Evolutionary conservation across 1,139 yeast species (phyloP), one percentile per base, ranked within the genome.

Genomic region (Suhomyces kunorum): DNA sequence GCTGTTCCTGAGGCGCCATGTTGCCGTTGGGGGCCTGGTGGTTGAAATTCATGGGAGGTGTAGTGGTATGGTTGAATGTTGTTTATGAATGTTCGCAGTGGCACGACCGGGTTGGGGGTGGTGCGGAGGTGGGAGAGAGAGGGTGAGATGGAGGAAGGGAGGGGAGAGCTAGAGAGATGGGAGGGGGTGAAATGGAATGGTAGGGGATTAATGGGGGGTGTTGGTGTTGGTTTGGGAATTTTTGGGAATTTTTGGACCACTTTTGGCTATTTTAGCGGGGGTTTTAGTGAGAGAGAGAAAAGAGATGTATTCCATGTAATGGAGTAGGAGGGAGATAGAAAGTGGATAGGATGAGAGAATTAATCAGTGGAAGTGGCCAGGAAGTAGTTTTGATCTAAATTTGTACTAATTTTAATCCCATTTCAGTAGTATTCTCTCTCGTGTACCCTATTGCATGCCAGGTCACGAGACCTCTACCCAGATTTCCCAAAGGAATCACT

Each of bases 41-140:
- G 32, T 46, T 46, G 40, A 42, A 44, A 29, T 44, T 46, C 46
- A 44, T 38, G 15, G 19, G 34, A 22, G 5, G 8, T 14, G 28
- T 11, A 23, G 13, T 12, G 15, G 27, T 31, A 24, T 6, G 13
- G 22, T 17, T 28, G 23, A 32, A 32, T 24, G 34, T 32, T 32
- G 34, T 32, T 32, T 32, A 23, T 32, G 28, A 32, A 27, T 17
- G 34, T 32, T 32, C 23, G 17, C n/a, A 14, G 6, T n/a, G 23
- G 14, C 34, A 32, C 34, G 34, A 32, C 34, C 34, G 16, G n/a
- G n/a, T n/a, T 7, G 29, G 19, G n/a, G 4, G 17, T 25, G 28
- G 8, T 12, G 16, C 9, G 28, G 5, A 14, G n/a, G 13, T 8
- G 28, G 12, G 3, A 14, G 19, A 8, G 16, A 3, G 16, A 12